phyloP scores from a whole-genome alignment of 2,329 filamentous ascomycete genomes.

The Ascochyta viciae-villosae region DNA sequence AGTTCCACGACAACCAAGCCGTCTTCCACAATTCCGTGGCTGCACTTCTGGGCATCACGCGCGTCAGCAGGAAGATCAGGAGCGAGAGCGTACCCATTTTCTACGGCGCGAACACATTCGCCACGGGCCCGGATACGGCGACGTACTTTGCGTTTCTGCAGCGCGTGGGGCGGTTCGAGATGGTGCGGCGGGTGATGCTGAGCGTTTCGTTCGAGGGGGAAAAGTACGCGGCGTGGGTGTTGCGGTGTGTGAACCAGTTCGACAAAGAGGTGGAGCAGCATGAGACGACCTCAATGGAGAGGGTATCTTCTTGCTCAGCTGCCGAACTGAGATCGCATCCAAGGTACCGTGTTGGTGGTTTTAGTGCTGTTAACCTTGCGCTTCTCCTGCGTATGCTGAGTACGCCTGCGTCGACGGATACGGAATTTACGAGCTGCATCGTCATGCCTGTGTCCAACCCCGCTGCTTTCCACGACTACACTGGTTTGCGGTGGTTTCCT shows the following conservation, averaged over 20 bases:
- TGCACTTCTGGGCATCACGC: background rate
- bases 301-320: background rate
- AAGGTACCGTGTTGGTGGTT: background rate
- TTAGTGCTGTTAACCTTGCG: background rate
- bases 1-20: constrained; percentile 7
- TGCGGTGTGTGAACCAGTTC: constrained; percentile 1
- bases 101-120: constrained; percentile 4
- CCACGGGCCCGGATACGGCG: background rate
- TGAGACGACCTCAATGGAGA: background rate
- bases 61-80: background rate
- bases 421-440: background rate
- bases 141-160: constrained; percentile 2
- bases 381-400: constrained; percentile 8
- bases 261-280: background rate
- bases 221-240: background rate
- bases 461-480: background rate
- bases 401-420: background rate
- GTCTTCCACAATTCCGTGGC: background rate
- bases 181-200: background rate
- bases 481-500: background rate
- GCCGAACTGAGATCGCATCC: background rate
- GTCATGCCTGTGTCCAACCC: background rate
- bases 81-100: constrained; percentile 1
- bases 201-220: background rate
- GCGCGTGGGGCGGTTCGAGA: background rate